Evolutionary conservation across 139 green algal species (phyloP).

Genomic region (Gonium pectorale): DNA sequence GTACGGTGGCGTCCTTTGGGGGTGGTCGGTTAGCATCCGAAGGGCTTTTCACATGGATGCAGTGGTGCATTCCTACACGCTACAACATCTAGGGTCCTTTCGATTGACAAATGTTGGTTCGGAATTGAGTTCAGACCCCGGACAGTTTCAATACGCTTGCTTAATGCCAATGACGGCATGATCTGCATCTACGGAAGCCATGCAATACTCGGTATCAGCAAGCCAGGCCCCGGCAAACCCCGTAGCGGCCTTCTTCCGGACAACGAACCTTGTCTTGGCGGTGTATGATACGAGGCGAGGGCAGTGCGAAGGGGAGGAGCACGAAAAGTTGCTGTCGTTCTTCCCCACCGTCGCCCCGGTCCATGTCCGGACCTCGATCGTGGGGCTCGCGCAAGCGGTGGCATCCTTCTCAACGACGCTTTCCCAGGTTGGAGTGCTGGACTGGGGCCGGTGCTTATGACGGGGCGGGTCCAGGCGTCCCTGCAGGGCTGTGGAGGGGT

Average conservation of each 20-base stretch:
- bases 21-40: too few species aligned
- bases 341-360: constrained; percentile 29
- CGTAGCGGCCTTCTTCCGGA: constrained; percentile 18
- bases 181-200: constrained; percentile 6
- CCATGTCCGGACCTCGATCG: constrained; percentile 31
- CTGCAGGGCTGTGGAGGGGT: too few species aligned
- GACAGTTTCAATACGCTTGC: too few species aligned
- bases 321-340: constrained; percentile 46
- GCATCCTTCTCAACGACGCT: constrained; percentile 19
- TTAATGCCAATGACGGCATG: too few species aligned
- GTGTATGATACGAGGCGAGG: constrained; percentile 38
- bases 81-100: too few species aligned
- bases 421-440: constrained; percentile 1
- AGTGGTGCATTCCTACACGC: too few species aligned
- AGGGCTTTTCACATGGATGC: too few species aligned
- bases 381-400: constrained; percentile 46
- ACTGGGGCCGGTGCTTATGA: too few species aligned
- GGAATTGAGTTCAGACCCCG: too few species aligned
- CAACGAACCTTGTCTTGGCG: constrained; percentile 2
- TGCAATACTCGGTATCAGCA: constrained; percentile 13
- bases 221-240: constrained; percentile 6
- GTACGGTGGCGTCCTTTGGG: too few species aligned
- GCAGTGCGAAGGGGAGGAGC: constrained; percentile 39
- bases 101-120: too few species aligned
- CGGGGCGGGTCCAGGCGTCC: too few species aligned